phyloP scores from a whole-genome alignment of 257 asterid species.

The Haberlea rhodopensis region DNA sequence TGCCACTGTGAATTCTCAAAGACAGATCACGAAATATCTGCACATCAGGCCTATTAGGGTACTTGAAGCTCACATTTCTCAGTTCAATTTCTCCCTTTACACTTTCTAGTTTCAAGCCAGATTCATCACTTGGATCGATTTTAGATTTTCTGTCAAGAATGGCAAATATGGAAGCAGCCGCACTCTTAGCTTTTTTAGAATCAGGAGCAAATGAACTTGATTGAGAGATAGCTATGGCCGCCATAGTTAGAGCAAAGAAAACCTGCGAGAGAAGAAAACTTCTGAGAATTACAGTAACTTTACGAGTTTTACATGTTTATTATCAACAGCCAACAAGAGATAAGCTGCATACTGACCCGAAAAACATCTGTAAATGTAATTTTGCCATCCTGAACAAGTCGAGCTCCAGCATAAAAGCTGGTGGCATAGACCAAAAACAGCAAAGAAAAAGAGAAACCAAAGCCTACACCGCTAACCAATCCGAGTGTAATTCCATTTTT shows the following conservation, averaged over 20 bases:
- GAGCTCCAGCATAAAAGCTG: constrained; percentile 67
- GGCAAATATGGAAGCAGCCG: constrained; percentile 58
- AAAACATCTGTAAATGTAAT: constrained; percentile 45
- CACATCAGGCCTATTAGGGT: constrained; percentile 62
- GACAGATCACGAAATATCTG: constrained; percentile 52
- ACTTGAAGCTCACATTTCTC: constrained; percentile 45
- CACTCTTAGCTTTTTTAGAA: constrained; percentile 56
- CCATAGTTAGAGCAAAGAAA: constrained; percentile 60
- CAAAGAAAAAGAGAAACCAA: constrained; percentile 46
- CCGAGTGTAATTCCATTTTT: constrained; percentile 48
- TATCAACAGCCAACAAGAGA: not conserved
- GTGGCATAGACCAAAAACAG: constrained; percentile 53
- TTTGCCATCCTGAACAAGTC: constrained; percentile 53
- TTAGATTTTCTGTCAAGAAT: constrained; percentile 54
- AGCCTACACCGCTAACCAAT: constrained; percentile 54
- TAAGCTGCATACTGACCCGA: constrained; percentile 42
- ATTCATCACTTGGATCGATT: constrained; percentile 58
- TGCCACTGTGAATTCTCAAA: constrained; percentile 44
- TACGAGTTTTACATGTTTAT: not conserved
- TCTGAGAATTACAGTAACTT: not conserved
- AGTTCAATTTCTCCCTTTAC: constrained; percentile 59
- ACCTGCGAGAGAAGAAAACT: constrained; percentile 37
- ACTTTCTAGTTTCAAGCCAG: constrained; percentile 49
- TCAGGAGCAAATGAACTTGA: constrained; percentile 52
- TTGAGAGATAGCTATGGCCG: constrained; percentile 47